A percentile compares a stretch with the other conserved stretches of the same genome.
Evolutionary conservation across 2,329 filamentous ascomycete genomes (phyloP).

Genomic region (Lomentospora prolificans): DNA sequence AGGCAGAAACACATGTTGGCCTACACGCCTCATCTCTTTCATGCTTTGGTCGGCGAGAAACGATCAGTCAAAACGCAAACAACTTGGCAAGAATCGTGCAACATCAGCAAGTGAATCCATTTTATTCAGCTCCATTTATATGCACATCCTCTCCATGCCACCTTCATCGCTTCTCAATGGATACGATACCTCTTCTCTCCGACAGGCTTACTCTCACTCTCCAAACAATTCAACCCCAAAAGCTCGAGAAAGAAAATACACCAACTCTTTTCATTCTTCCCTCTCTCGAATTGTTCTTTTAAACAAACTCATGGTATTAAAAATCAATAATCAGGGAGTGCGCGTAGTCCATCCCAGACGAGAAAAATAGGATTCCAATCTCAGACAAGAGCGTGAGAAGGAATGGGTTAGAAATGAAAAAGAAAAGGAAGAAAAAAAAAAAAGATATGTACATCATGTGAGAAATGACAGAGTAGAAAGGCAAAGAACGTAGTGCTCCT

Average conservation of each 20-base stretch:
- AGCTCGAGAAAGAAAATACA: background rate
- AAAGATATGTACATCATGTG: background rate
- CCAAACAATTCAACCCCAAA: background rate
- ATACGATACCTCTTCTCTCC: too few species aligned
- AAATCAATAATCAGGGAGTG: background rate
- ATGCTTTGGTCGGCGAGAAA: too few species aligned
- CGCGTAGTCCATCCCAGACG: background rate
- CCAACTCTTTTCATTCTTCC: background rate
- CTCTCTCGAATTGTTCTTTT: background rate
- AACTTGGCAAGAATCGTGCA: too few species aligned
- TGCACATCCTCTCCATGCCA: background rate
- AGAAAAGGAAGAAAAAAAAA: background rate
- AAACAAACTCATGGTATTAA: background rate
- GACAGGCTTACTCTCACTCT: background rate
- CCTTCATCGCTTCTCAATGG: background rate
- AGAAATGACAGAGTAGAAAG: slow-evolving; percentile 3
- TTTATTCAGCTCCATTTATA: background rate
- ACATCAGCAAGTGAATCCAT: background rate
- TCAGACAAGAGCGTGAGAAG: too few species aligned
- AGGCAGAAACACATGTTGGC: too few species aligned
- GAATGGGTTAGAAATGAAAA: background rate
- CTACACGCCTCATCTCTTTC: too few species aligned
- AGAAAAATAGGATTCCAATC: background rate
- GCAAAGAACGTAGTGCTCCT: background rate
- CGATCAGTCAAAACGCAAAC: too few species aligned